Conservation (phyloP, 495 filamentous ascomycete species). For the Penicillium atrosanguineum region DNA sequence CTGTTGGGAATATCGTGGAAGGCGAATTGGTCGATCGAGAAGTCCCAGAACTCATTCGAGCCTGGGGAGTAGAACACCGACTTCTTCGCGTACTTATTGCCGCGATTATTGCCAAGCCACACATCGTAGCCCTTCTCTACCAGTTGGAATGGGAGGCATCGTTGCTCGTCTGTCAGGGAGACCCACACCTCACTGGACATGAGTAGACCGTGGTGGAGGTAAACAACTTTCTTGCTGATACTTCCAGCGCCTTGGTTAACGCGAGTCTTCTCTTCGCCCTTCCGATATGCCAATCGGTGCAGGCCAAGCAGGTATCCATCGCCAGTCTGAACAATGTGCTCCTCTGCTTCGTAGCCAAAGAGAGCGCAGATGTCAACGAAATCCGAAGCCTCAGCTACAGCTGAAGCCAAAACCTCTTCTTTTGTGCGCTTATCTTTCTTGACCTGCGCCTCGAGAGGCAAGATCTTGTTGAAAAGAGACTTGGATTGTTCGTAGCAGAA, state of each 20-base stretch:
- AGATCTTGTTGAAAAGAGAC: slow-evolving; percentile 75
- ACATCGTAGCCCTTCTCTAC: slow-evolving; percentile 95
- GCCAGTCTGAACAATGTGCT: slow-evolving; percentile 90
- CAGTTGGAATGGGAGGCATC: slow-evolving; percentile 82
- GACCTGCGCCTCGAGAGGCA: slow-evolving; percentile 63
- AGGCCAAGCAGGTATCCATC: slow-evolving; percentile 93
- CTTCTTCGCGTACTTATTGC: slow-evolving; percentile 99
- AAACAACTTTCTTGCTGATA: slow-evolving; percentile 80
- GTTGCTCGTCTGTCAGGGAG: slow-evolving; percentile 79
- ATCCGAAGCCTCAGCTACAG: slow-evolving; percentile 71
- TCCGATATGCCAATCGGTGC: slow-evolving; percentile 79
- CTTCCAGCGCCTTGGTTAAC: slow-evolving; percentile 73
- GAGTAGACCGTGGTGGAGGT: slow-evolving; percentile 91
- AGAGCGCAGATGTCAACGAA: slow-evolving; percentile 89
- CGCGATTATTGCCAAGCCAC: slow-evolving; percentile 96
- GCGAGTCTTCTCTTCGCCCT: slow-evolving; percentile 67
- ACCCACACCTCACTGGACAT: slow-evolving; percentile 99
- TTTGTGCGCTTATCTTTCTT: slow-evolving; percentile 43
- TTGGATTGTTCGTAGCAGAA: slow-evolving; percentile 83
- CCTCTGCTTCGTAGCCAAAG: slow-evolving; percentile 88
- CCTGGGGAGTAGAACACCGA: slow-evolving; percentile 69
- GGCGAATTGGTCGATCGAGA: slow-evolving; percentile 96
- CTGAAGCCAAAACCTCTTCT: slow-evolving; percentile 39
- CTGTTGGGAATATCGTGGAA: slow-evolving; percentile 96
- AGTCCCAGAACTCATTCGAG: slow-evolving; percentile 86